Evolutionary conservation across 306 rosid species (phyloP), one percentile per base, ranked within the genome.

Genomic region (Pyrus communis): DNA sequence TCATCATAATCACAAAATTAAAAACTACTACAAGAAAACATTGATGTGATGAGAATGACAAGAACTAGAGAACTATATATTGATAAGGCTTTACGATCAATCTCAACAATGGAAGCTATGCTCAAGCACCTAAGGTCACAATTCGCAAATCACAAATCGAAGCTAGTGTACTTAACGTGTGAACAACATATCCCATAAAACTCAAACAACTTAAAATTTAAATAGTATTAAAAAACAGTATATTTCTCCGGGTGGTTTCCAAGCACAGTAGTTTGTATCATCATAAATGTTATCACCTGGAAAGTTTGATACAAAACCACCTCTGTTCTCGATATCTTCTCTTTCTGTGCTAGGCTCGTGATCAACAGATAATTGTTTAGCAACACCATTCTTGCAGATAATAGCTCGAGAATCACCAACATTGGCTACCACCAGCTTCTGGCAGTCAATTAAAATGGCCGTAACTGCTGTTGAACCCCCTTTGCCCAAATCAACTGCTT

Each of bases 381-480:
- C 98, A 72, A 58, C 67, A 3, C 98, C 98, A 46, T 91, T 88
- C 83, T 69, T 74, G 69, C 85, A 84, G 76, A 92, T 65, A 63
- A 96, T 90, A 68, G 99, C 99, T 28, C 99, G 86, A 75, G 99
- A 96, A 85, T 96, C 99, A 54, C 99, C 98, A 31, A 96, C 80
- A 49, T 96, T 96, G 33, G 97, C 99, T 64, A 96, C 96, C 42
- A 96, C 82, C 75, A 92, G 83, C 87, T 80, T 86, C 27, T 82
- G 85, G 81, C 99, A 88, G 81, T 96, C 82, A 11, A 96, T 89
- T 81, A 96, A 74, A 84, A 96, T 92, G 63, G 99, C 99, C 11
- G 99, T 92, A 43, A 96, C 99, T 42, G 99, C 99, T 60, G 99
- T 96, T 68, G 99, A 96, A 71, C 99, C 99, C 21, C 98, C 99